These are phyloP conservation scores for Madurella mycetomatis DNA, from an alignment of 2,329 filamentous ascomycete species.

Conservation along the genomic window DNA sequence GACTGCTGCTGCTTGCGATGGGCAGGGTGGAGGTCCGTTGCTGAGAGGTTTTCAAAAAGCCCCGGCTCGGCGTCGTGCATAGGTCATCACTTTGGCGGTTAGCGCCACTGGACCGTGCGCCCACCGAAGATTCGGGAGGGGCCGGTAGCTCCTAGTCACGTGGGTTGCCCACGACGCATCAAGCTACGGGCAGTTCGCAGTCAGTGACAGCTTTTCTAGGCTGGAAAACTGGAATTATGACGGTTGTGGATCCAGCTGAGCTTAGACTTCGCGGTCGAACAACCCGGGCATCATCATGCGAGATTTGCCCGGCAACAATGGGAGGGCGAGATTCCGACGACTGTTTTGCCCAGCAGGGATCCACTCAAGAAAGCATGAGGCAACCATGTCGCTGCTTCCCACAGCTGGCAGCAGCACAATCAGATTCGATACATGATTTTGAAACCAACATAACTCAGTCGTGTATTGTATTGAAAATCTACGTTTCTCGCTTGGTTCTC, in stretches of 20 bases:
- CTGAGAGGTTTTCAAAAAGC: constrained; percentile 43
- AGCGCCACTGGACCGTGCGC: constrained; percentile 15
- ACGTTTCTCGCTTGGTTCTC: too few relatives aligned
- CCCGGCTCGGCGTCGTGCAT: constrained; percentile 21
- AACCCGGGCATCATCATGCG: too few relatives aligned
- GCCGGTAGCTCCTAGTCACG: constrained; percentile 22
- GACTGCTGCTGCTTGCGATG: constrained; percentile 20
- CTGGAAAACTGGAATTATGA: background rate
- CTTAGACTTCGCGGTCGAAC: too few relatives aligned
- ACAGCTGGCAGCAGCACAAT: too few relatives aligned
- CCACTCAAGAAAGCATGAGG: background rate
- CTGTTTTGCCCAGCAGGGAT: too few relatives aligned
- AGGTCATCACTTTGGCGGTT: constrained; percentile 11
- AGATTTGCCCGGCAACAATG: too few relatives aligned
- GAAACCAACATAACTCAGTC: background rate
- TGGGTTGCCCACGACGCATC: constrained; percentile 6
- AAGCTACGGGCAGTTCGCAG: background rate
- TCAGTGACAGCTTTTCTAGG: background rate
- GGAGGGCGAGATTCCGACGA: too few relatives aligned
- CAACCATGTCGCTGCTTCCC: background rate
- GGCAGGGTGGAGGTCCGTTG: constrained; percentile 28
- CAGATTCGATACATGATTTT: background rate
- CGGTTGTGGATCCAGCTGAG: too few relatives aligned
- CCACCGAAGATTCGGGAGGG: constrained; percentile 14
- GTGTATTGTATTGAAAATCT: too few relatives aligned